Percentiles rank a stretch among this genome's conserved stretches.
Evolutionary conservation across 495 filamentous ascomycete species (phyloP).

Genomic region (Neurospora pannonica): DNA sequence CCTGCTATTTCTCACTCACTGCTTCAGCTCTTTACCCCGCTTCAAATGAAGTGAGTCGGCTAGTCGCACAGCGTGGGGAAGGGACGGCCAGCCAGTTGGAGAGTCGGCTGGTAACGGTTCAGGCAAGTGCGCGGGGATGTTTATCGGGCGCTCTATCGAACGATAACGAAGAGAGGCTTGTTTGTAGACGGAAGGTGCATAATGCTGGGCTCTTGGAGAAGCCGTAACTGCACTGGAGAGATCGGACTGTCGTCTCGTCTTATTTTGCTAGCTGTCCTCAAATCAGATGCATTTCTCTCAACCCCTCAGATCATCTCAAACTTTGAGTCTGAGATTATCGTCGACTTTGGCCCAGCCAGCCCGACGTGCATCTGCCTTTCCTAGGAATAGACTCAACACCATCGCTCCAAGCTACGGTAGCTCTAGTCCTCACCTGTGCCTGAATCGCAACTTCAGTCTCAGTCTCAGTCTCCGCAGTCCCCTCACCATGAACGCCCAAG

Average conservation of each 20-base stretch:
- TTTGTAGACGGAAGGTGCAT: background rate
- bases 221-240: background rate
- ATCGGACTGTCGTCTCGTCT: background rate
- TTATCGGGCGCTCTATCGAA: background rate
- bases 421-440: background rate
- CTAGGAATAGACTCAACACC: conserved; percentile 1
- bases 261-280: background rate
- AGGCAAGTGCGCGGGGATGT: background rate
- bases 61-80: background rate
- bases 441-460: background rate
- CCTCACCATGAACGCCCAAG: conserved; percentile 38
- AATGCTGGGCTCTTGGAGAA: background rate
- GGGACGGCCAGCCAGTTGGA: background rate
- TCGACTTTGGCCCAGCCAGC: background rate
- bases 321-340: conserved; percentile 7
- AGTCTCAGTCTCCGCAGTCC: background rate
- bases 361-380: conserved; percentile 1
- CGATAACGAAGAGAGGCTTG: background rate
- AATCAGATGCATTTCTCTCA: conserved; percentile 12
- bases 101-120: background rate
- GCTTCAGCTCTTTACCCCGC: background rate
- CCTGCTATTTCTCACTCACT: background rate
- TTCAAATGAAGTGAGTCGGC: background rate
- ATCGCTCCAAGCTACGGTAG: background rate
- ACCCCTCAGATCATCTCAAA: conserved; percentile 13